A percentile compares a stretch with the other conserved stretches of the same genome.
These are phyloP conservation scores for Saccharomycopsis fibuligera DNA, from an alignment of 805 yeast species.

Conservation along the genomic window DNA sequence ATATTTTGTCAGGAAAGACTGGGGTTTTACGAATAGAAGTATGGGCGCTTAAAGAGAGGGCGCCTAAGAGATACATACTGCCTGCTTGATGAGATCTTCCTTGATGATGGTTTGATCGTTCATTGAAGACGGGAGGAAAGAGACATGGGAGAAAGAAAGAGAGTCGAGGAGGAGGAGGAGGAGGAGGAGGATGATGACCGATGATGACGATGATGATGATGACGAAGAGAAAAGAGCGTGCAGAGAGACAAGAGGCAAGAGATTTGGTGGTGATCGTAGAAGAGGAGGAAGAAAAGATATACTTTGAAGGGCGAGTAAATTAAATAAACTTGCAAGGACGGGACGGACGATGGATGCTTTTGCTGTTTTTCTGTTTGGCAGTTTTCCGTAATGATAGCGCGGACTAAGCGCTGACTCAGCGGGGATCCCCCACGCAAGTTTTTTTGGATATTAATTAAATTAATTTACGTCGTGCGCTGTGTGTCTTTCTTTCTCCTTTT, in stretches of 20 bases:
- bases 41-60: background rate
- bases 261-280: no score
- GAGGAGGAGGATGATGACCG: background rate
- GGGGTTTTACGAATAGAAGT: background rate
- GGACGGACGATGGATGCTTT: no score
- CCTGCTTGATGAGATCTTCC: slow-evolving; percentile 24
- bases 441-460: no score
- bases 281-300: background rate
- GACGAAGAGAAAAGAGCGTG: background rate
- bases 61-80: slow-evolving; percentile 22
- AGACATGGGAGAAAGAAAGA: background rate
- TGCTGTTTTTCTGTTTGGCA: no score
- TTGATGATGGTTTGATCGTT: background rate
- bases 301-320: background rate
- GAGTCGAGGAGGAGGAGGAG: background rate
- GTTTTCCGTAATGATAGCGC: no score
- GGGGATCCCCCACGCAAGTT: no score
- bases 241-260: background rate
- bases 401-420: no score
- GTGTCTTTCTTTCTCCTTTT: no score
- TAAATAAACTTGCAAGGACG: no score
- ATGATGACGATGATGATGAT: no score
- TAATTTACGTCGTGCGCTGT: no score
- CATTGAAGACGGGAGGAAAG: background rate
- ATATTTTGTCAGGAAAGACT: background rate